A percentile compares a stretch with the other conserved stretches of the same genome.
Evolutionary conservation across 139 green algal species (phyloP).

Genomic region (Picochlorum sp.): DNA sequence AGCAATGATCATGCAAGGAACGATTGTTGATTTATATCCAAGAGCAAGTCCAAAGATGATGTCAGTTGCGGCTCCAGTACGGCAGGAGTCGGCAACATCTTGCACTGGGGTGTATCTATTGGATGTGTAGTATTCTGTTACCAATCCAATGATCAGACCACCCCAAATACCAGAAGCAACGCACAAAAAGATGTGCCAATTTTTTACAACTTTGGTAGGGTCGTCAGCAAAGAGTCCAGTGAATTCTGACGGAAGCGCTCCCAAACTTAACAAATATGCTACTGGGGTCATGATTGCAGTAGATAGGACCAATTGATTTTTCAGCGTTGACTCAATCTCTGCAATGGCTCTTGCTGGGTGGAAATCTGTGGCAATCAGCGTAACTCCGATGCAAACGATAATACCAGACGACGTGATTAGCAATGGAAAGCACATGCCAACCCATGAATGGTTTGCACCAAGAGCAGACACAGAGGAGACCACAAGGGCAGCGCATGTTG

Average conservation of each 20-base stretch:
- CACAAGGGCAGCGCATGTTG: constrained; percentile 90
- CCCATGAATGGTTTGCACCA: constrained; percentile 50
- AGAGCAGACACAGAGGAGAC: constrained; percentile 67
- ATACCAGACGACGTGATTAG: constrained; percentile 78
- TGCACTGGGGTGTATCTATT: constrained; percentile 69
- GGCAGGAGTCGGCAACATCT: constrained; percentile 89
- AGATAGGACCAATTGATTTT: constrained; percentile 86
- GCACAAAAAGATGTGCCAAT: constrained; percentile 91
- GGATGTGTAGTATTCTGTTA: constrained; percentile 97
- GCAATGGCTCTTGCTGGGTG: constrained; percentile 51
- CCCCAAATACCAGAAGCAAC: constrained; percentile 87
- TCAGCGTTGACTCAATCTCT: constrained; percentile 84
- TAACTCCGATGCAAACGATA: constrained; percentile 79
- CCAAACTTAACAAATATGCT: constrained; percentile 21
- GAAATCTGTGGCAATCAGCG: constrained; percentile 85
- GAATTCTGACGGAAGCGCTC: constrained; percentile 54
- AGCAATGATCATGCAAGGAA: constrained; percentile 86
- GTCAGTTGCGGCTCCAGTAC: constrained; percentile 90
- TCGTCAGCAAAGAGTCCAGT: constrained; percentile 43
- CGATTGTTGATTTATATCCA: constrained; percentile 92
- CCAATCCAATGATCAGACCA: constrained; percentile 87
- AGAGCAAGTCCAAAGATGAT: constrained; percentile 98
- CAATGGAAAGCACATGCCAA: constrained; percentile 75
- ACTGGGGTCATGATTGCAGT: constrained; percentile 82
- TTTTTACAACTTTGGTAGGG: constrained; percentile 55